Evolutionary conservation across 208 protist species (phyloP).

Genomic region (Phytomonas sp.): DNA sequence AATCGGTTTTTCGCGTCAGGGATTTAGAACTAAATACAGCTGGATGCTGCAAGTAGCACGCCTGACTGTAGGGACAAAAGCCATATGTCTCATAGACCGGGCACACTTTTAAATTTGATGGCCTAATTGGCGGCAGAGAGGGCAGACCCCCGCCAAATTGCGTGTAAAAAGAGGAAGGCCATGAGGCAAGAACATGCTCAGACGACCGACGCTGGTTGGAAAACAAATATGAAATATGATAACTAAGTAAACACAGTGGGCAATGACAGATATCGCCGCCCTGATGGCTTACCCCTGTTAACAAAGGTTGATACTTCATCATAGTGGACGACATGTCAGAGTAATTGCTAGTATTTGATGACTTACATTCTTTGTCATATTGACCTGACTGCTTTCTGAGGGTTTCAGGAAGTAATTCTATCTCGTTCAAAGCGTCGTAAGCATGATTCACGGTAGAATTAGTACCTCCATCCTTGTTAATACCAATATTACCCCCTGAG

Average conservation of each 20-base stretch:
- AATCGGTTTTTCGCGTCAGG: constrained; percentile 5
- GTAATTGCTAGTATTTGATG: not conserved
- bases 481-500: not conserved
- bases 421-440: not conserved
- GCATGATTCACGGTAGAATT: not conserved
- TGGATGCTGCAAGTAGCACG: constrained; percentile 70
- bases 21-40: constrained; percentile 4
- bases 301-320: not conserved
- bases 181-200: constrained; percentile 59
- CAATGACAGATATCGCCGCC: constrained; percentile 32
- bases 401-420: not conserved
- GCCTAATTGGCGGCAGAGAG: constrained; percentile 7
- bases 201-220: constrained; percentile 68
- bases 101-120: constrained; percentile 35
- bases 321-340: not conserved
- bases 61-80: constrained; percentile 65
- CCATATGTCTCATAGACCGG: constrained; percentile 62
- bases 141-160: constrained; percentile 7
- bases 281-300: not conserved
- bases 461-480: not conserved
- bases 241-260: constrained; percentile 59
- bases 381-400: not conserved
- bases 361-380: not conserved
- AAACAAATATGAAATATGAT: constrained; percentile 59
- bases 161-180: constrained; percentile 50